phyloP scores from a whole-genome alignment of 1,284 basidiomycete genomes.

The Tetrapyrgos nigripes region DNA sequence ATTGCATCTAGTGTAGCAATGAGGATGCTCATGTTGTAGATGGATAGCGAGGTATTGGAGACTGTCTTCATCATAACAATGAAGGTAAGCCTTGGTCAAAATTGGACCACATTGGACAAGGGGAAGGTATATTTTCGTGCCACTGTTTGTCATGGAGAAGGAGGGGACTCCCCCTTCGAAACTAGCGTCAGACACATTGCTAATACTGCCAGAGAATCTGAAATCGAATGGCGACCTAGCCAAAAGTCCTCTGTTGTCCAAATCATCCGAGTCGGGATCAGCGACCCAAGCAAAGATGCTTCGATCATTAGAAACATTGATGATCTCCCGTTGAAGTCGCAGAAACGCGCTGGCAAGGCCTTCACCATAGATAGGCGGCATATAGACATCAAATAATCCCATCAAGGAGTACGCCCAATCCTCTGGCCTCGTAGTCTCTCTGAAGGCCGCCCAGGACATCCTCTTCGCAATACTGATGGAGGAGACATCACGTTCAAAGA shows the following conservation, averaged over 20 bases:
- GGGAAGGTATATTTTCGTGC: neutral
- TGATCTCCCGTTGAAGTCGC: too few species aligned
- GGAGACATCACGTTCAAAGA: neutral
- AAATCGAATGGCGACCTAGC: too few species aligned
- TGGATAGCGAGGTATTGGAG: neutral
- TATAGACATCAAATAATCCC: neutral
- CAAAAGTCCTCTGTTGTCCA: too few species aligned
- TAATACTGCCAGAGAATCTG: too few species aligned
- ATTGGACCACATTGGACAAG: neutral
- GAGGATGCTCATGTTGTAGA: neutral
- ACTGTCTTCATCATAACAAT: neutral
- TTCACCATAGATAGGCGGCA: neutral
- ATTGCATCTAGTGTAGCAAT: neutral
- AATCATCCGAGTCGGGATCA: too few species aligned
- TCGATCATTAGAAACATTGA: too few species aligned
- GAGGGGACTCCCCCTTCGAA: neutral
- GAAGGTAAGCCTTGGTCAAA: neutral
- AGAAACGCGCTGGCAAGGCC: neutral
- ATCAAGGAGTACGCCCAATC: too few species aligned
- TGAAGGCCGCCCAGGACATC: neutral
- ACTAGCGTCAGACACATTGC: too few species aligned
- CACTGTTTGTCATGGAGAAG: neutral
- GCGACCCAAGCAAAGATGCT: too few species aligned
- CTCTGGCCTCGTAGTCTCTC: too few species aligned
- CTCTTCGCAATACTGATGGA: neutral